These are phyloP conservation scores for Cladosporium sphaerospermum DNA, from an alignment of 2,329 filamentous ascomycete species.

Conservation along the genomic window DNA sequence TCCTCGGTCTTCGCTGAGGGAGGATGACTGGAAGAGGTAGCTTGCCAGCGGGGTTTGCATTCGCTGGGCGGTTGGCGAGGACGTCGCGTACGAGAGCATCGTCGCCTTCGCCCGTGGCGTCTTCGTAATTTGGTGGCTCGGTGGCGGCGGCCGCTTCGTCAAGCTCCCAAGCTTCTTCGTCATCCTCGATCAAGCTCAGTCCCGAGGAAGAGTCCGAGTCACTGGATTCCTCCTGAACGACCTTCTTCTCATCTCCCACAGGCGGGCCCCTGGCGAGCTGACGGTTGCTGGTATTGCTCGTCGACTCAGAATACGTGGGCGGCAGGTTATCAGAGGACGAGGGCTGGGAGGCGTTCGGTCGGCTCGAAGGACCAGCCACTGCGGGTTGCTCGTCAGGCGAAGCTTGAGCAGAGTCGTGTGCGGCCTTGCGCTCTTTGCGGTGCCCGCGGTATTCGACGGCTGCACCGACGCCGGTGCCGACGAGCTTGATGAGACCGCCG, in stretches of 20 bases:
- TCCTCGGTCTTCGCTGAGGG: constrained; percentile 46
- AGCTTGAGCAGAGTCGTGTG: constrained; percentile 10
- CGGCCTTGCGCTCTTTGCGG: constrained; percentile 20
- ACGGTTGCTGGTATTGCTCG: constrained; percentile 1
- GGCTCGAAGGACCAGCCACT: constrained; percentile 2
- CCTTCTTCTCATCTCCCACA: constrained; percentile 13
- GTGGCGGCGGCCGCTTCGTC: constrained; percentile 24
- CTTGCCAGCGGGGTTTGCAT: not conserved
- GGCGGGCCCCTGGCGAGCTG: constrained; percentile 13
- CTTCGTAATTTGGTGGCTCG: constrained; percentile 25
- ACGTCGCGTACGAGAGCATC: constrained; percentile 21
- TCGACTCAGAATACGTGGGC: constrained; percentile 14
- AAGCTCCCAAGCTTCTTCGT: constrained; percentile 27
- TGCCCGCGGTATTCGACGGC: constrained; percentile 26
- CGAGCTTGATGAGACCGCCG: constrained; percentile 11
- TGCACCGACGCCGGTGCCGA: constrained; percentile 24
- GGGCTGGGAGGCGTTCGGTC: not conserved
- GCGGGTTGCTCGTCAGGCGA: constrained; percentile 1
- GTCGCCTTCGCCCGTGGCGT: constrained; percentile 17
- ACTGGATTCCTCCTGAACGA: not conserved
- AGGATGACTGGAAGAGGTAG: constrained; percentile 46
- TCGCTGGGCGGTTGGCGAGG: constrained; percentile 9
- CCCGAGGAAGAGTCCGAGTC: constrained; percentile 11
- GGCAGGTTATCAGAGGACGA: not conserved
- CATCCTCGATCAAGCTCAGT: constrained; percentile 19